Evolutionary conservation across 225 moss, liverwort and hornwort genomes (phyloP).

Genomic region (Polytrichum commune): DNA sequence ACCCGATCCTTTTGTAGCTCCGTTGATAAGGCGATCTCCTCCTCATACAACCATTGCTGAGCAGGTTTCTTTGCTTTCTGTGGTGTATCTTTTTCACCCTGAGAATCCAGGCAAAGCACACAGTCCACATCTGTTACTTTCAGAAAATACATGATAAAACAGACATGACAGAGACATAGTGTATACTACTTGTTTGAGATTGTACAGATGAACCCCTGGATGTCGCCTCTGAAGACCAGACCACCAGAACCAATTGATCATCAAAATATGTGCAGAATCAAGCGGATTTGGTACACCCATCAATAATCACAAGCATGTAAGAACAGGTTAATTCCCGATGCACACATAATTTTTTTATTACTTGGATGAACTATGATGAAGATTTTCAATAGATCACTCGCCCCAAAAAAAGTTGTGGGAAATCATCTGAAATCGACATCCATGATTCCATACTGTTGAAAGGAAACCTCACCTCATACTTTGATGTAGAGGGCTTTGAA

Average conservation of each 20-base stretch:
- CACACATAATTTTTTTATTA: too few relatives aligned
- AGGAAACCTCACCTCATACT: slow-evolving; percentile 27
- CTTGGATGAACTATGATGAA: too few relatives aligned
- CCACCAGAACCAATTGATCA: too few relatives aligned
- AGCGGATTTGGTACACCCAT: too few relatives aligned
- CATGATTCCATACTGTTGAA: background rate
- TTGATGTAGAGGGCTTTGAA: slow-evolving; percentile 27
- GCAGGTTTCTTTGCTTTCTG: slow-evolving; percentile 27
- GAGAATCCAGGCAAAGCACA: background rate
- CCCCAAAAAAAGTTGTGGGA: too few relatives aligned
- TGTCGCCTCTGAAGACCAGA: too few relatives aligned
- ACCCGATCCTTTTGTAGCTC: slow-evolving; percentile 41
- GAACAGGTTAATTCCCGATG: too few relatives aligned
- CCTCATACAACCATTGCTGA: slow-evolving; percentile 41
- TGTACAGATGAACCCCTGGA: too few relatives aligned
- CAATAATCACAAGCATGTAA: too few relatives aligned
- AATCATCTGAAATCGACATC: too few relatives aligned
- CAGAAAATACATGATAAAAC: background rate
- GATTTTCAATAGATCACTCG: too few relatives aligned
- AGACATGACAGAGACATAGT: background rate
- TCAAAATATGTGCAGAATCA: too few relatives aligned
- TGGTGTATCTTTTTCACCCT: slow-evolving; percentile 27
- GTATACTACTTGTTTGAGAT: background rate
- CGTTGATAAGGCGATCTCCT: slow-evolving; percentile 43
- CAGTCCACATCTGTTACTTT: background rate